Evolutionary conservation across 176 grass and related monocot genomes (phyloP).

Genomic region (Typha latifolia): DNA sequence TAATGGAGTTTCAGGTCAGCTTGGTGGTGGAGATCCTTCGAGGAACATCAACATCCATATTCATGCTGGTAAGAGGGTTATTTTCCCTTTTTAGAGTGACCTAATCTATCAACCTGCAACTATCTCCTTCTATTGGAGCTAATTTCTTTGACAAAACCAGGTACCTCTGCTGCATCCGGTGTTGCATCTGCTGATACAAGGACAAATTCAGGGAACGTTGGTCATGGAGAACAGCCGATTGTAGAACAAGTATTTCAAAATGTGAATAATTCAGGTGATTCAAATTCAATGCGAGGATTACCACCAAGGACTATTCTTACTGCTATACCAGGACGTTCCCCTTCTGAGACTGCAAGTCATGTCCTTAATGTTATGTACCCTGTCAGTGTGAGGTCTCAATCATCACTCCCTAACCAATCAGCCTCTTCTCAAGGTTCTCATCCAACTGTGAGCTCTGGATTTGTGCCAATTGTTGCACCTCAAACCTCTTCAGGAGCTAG

Average conservation of each 20-base stretch:
- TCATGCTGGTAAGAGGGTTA: conserved; percentile 14
- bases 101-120: not conserved
- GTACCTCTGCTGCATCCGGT: conserved; percentile 25
- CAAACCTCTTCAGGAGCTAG: conserved; percentile 43
- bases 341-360: conserved; percentile 41
- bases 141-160: conserved; percentile 26
- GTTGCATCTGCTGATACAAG: conserved; percentile 28
- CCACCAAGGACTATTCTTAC: conserved; percentile 57
- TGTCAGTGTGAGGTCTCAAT: conserved; percentile 58
- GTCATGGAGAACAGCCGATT: conserved; percentile 20
- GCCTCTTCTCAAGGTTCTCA: conserved; percentile 30
- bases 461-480: conserved; percentile 22
- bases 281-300: conserved; percentile 44
- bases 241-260: conserved; percentile 36
- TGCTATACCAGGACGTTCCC: conserved; percentile 43
- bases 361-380: conserved; percentile 67
- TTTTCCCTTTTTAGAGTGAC: not conserved
- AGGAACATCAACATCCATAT: conserved; percentile 34
- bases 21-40: conserved; percentile 49
- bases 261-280: conserved; percentile 26
- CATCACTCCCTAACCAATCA: conserved; percentile 22
- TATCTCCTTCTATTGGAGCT: too few species aligned
- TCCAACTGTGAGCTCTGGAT: conserved; percentile 16
- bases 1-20: conserved; percentile 48
- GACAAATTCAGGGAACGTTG: conserved; percentile 15